phyloP scores from a whole-genome alignment of 1,139 yeast species.

The Diutina neorugosa region DNA sequence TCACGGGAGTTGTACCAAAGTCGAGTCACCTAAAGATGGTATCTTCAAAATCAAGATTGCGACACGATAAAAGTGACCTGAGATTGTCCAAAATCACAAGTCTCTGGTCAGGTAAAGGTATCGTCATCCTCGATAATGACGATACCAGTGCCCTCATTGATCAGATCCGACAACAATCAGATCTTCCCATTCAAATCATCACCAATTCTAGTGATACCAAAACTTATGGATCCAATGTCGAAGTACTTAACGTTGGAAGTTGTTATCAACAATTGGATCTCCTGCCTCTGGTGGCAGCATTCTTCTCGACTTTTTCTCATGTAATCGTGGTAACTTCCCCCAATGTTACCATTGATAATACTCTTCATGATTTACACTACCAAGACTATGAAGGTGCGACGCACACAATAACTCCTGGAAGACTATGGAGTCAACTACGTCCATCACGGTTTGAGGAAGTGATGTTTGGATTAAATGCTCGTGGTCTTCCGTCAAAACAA shows the following conservation, averaged over 20 bases:
- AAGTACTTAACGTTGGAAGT: not conserved
- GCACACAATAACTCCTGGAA: too few relatives aligned
- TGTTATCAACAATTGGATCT: not conserved
- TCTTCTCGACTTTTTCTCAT: not conserved
- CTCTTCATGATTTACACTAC: not conserved
- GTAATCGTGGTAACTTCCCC: not conserved
- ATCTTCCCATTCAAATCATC: not conserved
- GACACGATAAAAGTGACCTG: not conserved
- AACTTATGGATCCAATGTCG: not conserved
- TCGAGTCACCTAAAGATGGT: not conserved
- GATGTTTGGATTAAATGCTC: not conserved
- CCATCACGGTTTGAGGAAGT: not conserved
- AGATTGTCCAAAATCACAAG: not conserved
- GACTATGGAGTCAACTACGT: not conserved
- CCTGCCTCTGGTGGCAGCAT: not conserved
- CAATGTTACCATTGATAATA: not conserved
- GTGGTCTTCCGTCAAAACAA: not conserved
- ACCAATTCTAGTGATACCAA: not conserved
- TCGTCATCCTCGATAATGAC: not conserved
- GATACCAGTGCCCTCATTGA: not conserved
- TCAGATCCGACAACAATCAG: not conserved
- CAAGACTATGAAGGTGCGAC: not conserved
- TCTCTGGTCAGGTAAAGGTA: constrained; percentile 1
- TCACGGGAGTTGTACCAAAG: not conserved
- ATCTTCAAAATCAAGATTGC: not conserved